Percentiles rank a stretch among this genome's conserved stretches.
These are phyloP conservation scores for Pezicula neosporulosa DNA, from an alignment of 2,329 filamentous ascomycete genomes.

Conservation along the genomic window DNA sequence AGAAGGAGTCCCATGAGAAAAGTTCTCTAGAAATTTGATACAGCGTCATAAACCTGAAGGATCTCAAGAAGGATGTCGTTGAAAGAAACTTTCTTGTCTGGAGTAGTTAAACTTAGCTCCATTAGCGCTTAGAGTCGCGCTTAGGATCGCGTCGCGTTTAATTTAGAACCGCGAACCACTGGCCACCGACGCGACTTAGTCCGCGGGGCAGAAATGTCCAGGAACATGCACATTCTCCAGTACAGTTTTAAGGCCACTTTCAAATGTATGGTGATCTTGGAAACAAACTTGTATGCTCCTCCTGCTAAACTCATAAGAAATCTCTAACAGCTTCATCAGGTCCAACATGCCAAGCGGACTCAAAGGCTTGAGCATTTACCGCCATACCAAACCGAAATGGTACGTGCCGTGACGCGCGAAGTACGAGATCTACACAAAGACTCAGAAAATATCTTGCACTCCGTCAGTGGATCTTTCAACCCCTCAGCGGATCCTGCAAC, in stretches of 20 bases:
- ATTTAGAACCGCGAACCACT: too few species aligned
- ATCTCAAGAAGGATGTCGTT: not conserved
- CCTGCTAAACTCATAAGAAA: not conserved
- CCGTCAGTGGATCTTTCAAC: conserved; percentile 82
- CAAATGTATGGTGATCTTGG: conserved; percentile 69
- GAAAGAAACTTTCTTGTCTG: not conserved
- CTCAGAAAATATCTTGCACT: conserved; percentile 72
- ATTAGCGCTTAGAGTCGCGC: too few species aligned
- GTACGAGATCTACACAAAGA: conserved; percentile 91
- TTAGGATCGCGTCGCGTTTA: too few species aligned
- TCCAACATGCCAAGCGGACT: conserved; percentile 93
- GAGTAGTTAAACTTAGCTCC: not conserved
- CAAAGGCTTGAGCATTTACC: conserved; percentile 83
- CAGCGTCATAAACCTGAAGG: not conserved
- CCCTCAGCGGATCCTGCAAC: conserved; percentile 80
- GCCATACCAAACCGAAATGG: conserved; percentile 87
- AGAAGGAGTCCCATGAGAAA: too few species aligned
- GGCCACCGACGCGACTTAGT: too few species aligned
- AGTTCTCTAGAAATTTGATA: too few species aligned
- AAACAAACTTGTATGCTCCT: conserved; percentile 57
- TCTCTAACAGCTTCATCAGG: conserved; percentile 45
- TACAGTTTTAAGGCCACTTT: not conserved
- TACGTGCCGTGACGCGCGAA: conserved; percentile 84
- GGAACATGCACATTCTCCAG: not conserved
- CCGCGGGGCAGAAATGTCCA: too few species aligned